Evolutionary conservation across 106 monocot species (phyloP).

Genomic region (Posidonia australis): DNA sequence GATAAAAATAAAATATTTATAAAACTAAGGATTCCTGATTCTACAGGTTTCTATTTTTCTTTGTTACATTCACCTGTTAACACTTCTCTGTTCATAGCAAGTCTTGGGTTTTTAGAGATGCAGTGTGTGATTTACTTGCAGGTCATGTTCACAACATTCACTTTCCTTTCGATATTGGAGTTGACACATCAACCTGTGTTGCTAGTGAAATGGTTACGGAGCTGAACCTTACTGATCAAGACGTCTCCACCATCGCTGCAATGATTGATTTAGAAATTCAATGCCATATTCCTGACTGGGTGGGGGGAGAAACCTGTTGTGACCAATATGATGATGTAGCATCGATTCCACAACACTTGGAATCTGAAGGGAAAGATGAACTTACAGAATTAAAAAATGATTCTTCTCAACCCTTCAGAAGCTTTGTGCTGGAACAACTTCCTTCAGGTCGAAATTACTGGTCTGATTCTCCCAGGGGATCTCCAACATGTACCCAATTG

Average conservation of each 20-base stretch:
- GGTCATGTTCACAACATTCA: slow-evolving; percentile 54
- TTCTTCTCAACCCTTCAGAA: slow-evolving; percentile 7
- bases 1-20: slow-evolving; percentile 47
- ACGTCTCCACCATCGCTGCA: slow-evolving; percentile 52
- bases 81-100: not conserved
- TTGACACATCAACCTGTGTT: slow-evolving; percentile 60
- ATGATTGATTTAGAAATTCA: slow-evolving; percentile 74
- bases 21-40: slow-evolving; percentile 46
- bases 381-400: no score
- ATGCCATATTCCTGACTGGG: slow-evolving; percentile 50
- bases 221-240: slow-evolving; percentile 50
- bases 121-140: slow-evolving; percentile 4
- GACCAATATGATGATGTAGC: slow-evolving; percentile 8
- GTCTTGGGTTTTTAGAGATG: not conserved
- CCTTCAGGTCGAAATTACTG: slow-evolving; percentile 60
- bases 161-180: slow-evolving; percentile 61
- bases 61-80: not conserved
- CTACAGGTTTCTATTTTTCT: slow-evolving; percentile 32
- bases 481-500: slow-evolving; percentile 4
- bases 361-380: slow-evolving; percentile 26
- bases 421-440: slow-evolving; percentile 41
- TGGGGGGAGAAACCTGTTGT: no score
- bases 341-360: slow-evolving; percentile 2
- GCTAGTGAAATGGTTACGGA: slow-evolving; percentile 64
- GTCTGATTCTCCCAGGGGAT: slow-evolving; percentile 50